Conservation (phyloP, 2,329 filamentous ascomycete species). For the Colletotrichum scovillei region DNA sequence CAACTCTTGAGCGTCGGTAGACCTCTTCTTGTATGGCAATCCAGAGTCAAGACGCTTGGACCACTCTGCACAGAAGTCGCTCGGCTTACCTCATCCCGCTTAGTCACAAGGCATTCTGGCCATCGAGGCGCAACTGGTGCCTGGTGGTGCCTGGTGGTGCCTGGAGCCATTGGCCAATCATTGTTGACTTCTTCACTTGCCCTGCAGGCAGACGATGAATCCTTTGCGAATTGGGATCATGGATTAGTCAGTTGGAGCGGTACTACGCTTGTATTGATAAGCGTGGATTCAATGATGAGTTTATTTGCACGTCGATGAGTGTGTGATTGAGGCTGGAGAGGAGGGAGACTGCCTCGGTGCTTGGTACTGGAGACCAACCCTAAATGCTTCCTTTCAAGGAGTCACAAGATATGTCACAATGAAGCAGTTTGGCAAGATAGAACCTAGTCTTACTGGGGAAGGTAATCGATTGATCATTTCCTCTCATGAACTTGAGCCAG, state of each 20-base stretch:
- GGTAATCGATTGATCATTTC: not conserved
- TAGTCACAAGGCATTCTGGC: not conserved
- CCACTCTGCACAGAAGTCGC: not conserved
- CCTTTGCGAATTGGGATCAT: not conserved
- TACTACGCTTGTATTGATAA: not conserved
- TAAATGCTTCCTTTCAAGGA: not conserved
- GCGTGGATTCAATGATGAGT: not conserved
- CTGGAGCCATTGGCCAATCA: conserved; percentile 17
- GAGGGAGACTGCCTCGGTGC: not conserved
- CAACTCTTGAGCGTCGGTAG: not conserved
- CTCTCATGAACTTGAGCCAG: not conserved
- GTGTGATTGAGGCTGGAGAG: no score
- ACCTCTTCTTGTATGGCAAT: not conserved
- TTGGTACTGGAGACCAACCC: no score
- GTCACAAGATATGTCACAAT: not conserved
- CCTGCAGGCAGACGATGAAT: not conserved
- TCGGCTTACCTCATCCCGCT: not conserved
- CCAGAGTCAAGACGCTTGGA: not conserved
- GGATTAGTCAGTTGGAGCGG: not conserved
- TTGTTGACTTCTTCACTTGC: not conserved
- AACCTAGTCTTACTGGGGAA: not conserved
- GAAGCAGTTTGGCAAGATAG: not conserved
- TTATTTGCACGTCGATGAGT: not conserved
- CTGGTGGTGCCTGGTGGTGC: conserved; percentile 17
- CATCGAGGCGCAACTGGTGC: conserved; percentile 6